Base-by-base conservation (phyloP, 176 grass and related monocot genomes). In the Musa schizocarpa region DNA sequence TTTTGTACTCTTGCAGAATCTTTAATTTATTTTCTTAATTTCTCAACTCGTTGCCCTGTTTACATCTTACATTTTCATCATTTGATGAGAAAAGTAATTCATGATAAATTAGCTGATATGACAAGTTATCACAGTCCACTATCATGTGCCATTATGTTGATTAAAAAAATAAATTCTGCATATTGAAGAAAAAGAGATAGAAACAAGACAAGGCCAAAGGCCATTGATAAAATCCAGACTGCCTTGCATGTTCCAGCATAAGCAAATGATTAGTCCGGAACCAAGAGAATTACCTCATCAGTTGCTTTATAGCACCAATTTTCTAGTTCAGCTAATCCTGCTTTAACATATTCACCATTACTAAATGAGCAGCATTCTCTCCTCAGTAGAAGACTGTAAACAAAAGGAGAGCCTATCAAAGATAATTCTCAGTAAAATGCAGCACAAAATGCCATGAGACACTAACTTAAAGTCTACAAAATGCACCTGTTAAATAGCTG, bases 281-380 rank as follows among this genome's bases (percentile, higher is more conserved):
- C 34, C 57, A 50, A 63, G 64, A 82, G 69, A 80, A 48, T 67
- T 34, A 91, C 89, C 82, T 91, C 89, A 75, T 87, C 82, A 6
- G 89, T 91, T 2, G 87, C 77, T 86, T 86, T 82, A 55, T 77
- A 80, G 80, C 79, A 92, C 90, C 90, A 92, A 16, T 88, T 76
- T 70, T 92, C 86, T 77, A 92, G 64, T 59, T 92, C 90, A 75
- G 88, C 84, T 50, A 92, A 54, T 9, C 90, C 90, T 12, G 84
- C 78, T 72, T 92, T 88, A 79, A 99, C 95, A 12, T 94, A 99
- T 78, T 99, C 95, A 3, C 95, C 90, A 14, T 99, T 99, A 79
- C 86, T 99, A 80, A 99, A 94, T 16, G 95, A 99, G 87, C 95
- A 99, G 9, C 90, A 99, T 82, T 99, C 95, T 85, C 95, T 94